phyloP scores from a whole-genome alignment of 2,329 filamentous ascomycete genomes.

The Sarocladium kiliense region DNA sequence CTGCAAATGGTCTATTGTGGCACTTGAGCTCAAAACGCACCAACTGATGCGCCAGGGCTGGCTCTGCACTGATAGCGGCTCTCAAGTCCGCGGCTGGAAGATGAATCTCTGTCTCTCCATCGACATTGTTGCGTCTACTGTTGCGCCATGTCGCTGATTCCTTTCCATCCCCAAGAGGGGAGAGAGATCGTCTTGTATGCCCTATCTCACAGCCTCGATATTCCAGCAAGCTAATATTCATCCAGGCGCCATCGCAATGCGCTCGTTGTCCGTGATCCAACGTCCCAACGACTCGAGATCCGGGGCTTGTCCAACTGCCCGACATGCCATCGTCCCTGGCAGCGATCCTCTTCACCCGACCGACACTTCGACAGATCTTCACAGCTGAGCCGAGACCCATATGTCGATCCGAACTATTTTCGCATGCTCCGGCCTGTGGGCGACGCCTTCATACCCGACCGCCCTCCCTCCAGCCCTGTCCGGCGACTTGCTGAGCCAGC shows the following conservation, averaged over 20 bases:
- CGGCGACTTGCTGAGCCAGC: constrained; percentile 33
- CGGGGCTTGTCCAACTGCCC: constrained; percentile 76
- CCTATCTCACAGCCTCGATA: constrained; percentile 12
- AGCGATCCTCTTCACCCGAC: constrained; percentile 39
- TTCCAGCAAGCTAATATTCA: neutral
- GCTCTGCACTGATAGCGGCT: neutral
- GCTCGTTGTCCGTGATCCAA: constrained; percentile 83
- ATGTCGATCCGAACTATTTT: constrained; percentile 91
- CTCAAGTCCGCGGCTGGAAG: neutral
- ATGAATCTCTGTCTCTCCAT: constrained; percentile 15
- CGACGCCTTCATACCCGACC: constrained; percentile 36
- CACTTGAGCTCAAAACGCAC: neutral
- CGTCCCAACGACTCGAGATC: constrained; percentile 79
- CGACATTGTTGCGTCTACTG: constrained; percentile 10
- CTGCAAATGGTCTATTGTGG: neutral
- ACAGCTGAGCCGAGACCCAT: constrained; percentile 50
- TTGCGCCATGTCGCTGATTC: constrained; percentile 61
- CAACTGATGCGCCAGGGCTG: too few relatives aligned
- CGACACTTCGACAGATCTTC: constrained; percentile 41
- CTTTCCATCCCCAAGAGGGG: constrained; percentile 67
- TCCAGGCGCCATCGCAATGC: constrained; percentile 84
- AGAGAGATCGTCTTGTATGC: constrained; percentile 77
- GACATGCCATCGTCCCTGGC: constrained; percentile 76
- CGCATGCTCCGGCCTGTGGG: constrained; percentile 69
- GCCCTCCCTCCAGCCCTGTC: constrained; percentile 45